Conservation (phyloP, 805 yeast genomes). For the Cephaloascus fragrans region DNA sequence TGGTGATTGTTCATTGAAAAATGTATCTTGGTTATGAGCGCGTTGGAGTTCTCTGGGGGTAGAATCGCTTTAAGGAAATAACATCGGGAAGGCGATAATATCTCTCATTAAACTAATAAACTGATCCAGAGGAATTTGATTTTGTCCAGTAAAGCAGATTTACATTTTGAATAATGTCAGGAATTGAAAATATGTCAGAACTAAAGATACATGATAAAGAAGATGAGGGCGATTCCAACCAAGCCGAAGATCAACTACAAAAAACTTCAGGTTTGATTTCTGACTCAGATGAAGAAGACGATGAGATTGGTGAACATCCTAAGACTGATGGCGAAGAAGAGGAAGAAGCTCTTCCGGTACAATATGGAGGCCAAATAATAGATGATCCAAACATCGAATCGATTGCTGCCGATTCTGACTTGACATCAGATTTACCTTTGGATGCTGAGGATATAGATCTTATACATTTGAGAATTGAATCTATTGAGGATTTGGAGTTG, state of each 20-base stretch:
- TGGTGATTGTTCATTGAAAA: no score
- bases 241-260: no score
- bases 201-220: slow-evolving; percentile 12
- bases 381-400: slow-evolving; percentile 39
- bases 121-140: no score
- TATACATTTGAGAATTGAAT: slow-evolving; percentile 58
- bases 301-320: slow-evolving; percentile 9
- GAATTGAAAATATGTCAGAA: not conserved
- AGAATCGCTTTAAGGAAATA: no score
- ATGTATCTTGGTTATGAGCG: no score
- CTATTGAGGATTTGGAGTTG: slow-evolving; percentile 53
- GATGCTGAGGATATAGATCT: slow-evolving; percentile 55
- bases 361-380: slow-evolving; percentile 31
- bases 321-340: slow-evolving; percentile 5
- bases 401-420: slow-evolving; percentile 60
- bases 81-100: not conserved
- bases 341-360: slow-evolving; percentile 25
- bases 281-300: slow-evolving; percentile 16
- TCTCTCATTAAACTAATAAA: no score
- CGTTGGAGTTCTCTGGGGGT: no score
- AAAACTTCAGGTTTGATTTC: not conserved
- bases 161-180: not conserved
- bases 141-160: no score
- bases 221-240: not conserved
- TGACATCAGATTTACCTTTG: slow-evolving; percentile 45